Conservation (phyloP, 75 land plant species). For the Cunninghamia lanceolata region DNA sequence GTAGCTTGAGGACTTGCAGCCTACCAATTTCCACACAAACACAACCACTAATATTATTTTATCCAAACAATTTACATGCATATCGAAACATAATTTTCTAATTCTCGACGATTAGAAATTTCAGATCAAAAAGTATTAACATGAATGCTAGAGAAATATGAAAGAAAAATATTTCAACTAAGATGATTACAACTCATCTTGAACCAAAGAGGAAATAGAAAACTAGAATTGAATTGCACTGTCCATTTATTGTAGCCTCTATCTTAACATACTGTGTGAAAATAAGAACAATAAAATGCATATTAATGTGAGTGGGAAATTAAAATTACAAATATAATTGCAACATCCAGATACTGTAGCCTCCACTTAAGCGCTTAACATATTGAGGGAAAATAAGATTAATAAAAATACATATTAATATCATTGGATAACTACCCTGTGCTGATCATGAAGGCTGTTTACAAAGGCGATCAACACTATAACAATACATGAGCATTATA, state of each 20-base stretch:
- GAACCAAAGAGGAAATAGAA: background rate
- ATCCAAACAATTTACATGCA: background rate
- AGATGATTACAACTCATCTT: background rate
- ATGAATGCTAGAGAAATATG: background rate
- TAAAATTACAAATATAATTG: no score
- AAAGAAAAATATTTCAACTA: background rate
- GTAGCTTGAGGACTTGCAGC: background rate
- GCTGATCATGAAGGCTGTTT: background rate
- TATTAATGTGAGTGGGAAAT: no score
- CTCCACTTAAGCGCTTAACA: background rate
- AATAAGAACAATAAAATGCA: background rate
- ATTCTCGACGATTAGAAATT: background rate
- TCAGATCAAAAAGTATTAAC: background rate
- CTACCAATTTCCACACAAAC: background rate
- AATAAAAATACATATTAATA: background rate
- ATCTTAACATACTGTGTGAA: background rate
- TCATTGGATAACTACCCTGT: background rate
- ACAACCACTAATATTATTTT: background rate
- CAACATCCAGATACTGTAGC: background rate
- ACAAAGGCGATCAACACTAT: background rate
- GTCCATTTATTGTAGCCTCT: background rate
- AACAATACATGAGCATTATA: background rate
- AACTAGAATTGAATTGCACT: background rate
- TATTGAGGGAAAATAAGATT: background rate
- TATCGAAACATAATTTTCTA: background rate